A percentile compares a stretch with the other conserved stretches of the same genome.
These are phyloP conservation scores for Dryadomyces quercivorus DNA, from an alignment of 2,329 filamentous ascomycete species.

Conservation along the genomic window DNA sequence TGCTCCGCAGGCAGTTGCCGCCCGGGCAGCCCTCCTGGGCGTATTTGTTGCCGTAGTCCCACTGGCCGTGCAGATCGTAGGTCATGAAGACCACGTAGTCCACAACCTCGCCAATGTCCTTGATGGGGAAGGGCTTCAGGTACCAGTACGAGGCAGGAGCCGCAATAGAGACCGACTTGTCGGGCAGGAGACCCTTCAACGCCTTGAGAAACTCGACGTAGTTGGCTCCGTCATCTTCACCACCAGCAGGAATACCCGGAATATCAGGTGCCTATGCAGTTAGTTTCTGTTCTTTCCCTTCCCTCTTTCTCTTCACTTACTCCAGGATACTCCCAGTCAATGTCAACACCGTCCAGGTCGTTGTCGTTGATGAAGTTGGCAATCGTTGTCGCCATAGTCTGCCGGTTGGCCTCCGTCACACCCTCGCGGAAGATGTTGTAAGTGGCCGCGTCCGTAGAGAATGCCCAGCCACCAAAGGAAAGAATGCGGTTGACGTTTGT, in stretches of 20 bases:
- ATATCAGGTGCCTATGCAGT: constrained; percentile 6
- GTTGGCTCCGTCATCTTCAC: constrained; percentile 17
- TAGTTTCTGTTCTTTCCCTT: no score
- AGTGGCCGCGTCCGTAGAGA: constrained; percentile 23
- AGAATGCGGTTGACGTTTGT: constrained; percentile 23
- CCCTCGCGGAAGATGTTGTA: constrained; percentile 22
- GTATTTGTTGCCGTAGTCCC: constrained; percentile 18
- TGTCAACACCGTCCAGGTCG: constrained; percentile 6
- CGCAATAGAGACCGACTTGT: constrained; percentile 16
- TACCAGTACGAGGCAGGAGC: constrained; percentile 21
- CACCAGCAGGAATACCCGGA: constrained; percentile 20
- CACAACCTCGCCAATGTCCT: constrained; percentile 15
- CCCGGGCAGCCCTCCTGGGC: constrained; percentile 16
- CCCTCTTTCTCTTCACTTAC: not conserved
- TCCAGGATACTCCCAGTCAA: constrained; percentile 9
- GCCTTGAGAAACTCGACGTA: constrained; percentile 21
- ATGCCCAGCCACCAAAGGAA: constrained; percentile 32
- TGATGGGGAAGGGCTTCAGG: constrained; percentile 18
- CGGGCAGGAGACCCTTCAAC: constrained; percentile 8
- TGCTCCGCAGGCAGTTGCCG: constrained; percentile 20
- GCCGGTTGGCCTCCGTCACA: constrained; percentile 7
- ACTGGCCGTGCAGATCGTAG: constrained; percentile 26
- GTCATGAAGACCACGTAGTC: constrained; percentile 23
- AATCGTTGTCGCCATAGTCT: constrained; percentile 5
- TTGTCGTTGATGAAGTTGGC: constrained; percentile 4